Percentiles rank a stretch among this genome's conserved stretches.
Evolutionary conservation across 2,329 filamentous ascomycete species (phyloP).

Genomic region (Colletotrichum destructivum): DNA sequence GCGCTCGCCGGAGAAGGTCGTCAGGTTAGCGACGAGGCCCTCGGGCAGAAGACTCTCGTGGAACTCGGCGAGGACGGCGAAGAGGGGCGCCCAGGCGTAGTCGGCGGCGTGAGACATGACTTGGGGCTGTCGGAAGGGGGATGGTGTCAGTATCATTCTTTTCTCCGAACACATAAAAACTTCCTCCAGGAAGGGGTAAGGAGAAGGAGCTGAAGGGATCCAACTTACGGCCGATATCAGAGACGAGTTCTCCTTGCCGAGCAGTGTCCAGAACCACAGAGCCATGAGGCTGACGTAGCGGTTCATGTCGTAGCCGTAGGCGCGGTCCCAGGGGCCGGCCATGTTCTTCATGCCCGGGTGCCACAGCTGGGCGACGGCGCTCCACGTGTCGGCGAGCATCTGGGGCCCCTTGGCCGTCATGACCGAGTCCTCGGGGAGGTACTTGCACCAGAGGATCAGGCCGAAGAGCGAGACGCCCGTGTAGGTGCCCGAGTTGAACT

Average conservation of each 20-base stretch:
- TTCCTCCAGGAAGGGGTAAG: too few species aligned
- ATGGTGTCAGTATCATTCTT: constrained; percentile 13
- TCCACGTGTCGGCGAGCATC: constrained; percentile 70
- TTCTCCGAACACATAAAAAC: background rate
- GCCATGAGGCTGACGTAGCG: constrained; percentile 71
- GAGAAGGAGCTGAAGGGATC: background rate
- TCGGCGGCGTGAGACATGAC: constrained; percentile 73
- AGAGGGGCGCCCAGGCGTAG: constrained; percentile 70
- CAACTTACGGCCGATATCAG: constrained; percentile 51
- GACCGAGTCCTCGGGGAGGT: constrained; percentile 66
- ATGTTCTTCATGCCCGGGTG: constrained; percentile 73
- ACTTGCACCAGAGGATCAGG: constrained; percentile 72
- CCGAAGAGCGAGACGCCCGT: constrained; percentile 74
- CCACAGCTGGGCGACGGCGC: constrained; percentile 66
- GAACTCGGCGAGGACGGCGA: constrained; percentile 67
- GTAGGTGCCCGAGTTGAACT: constrained; percentile 76
- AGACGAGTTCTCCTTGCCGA: constrained; percentile 63
- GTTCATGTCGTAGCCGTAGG: constrained; percentile 77
- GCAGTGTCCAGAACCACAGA: constrained; percentile 71
- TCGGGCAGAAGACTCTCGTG: constrained; percentile 64
- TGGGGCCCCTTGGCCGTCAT: constrained; percentile 66
- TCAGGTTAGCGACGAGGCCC: constrained; percentile 57
- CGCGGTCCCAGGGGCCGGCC: constrained; percentile 75
- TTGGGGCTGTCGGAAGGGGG: constrained; percentile 54
- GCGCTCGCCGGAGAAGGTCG: constrained; percentile 67